Base-by-base conservation (phyloP, 805 yeast genomes). In the Lachancea thermotolerans region DNA sequence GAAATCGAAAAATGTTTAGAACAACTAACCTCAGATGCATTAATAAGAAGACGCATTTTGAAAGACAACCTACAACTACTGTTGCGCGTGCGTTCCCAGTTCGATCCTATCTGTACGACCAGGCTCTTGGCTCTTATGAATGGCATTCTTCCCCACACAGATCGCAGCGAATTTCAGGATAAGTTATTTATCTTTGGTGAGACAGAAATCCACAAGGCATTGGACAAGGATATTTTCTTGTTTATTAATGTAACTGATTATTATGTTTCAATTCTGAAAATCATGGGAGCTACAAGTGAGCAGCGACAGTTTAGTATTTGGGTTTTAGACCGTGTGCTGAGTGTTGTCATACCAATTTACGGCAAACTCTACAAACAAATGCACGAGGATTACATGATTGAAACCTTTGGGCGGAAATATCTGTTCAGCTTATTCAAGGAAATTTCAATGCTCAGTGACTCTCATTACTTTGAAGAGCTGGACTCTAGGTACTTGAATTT, bases 241-340 rank as follows among this genome's bases (percentile, higher is more conserved):
- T 63, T 62, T 39, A 52, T 60, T 6, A 52, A 54, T 38, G 41
- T 58, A 8, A 39, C 55, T 9, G 49, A 45, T 10, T 63, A 59
- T 41, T 58, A 55, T 32, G 50, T 50, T 4, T 35, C 41, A 1
- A 29, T 56, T 12, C 15, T 61, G 17, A 42, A 45, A 2, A n/a
- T 9, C 41, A 36, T 8, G 47, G 3, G 45, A 42, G 32, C 30
- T 18, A 25, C 33, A 25, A 11, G 12, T 9, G 15, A 27, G 9
- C 27, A 12, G 18, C 33, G 17, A 16, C 21, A 15, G 3, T n/a
- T 21, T 17, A n/a, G 43, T 8, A 27, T 32, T 2, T 33, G 37
- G 37, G n/a, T 33, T 25, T 14, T 33, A 6, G 25, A 11, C 2
- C 43, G 34, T 37, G 41, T 25, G 30, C 38, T 8, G 28, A 35